phyloP scores from a whole-genome alignment of 2,329 filamentous ascomycete genomes.

The Colletotrichum tofieldiae region DNA sequence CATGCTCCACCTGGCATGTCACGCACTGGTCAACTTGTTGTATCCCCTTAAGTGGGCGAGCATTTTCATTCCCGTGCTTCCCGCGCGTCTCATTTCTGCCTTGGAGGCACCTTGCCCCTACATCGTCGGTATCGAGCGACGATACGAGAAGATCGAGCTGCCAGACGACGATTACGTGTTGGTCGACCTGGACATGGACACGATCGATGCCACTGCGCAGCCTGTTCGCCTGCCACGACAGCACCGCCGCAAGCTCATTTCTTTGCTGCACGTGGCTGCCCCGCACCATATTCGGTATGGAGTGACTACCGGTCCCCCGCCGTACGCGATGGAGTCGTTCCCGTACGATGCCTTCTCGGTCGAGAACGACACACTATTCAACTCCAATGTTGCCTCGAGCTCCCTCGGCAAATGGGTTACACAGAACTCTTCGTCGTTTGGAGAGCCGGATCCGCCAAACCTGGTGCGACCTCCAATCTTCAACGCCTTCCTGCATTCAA shows the following conservation, averaged over 20 bases:
- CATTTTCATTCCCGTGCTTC: conserved; percentile 93
- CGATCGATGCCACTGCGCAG: conserved; percentile 85
- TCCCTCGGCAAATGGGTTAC: conserved; percentile 89
- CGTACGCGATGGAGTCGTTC: conserved; percentile 93
- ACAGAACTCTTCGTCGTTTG: conserved; percentile 91
- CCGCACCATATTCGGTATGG: conserved; percentile 91
- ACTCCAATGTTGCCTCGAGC: conserved; percentile 77
- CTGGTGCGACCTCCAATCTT: conserved; percentile 79
- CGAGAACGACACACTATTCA: conserved; percentile 87
- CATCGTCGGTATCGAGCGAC: conserved; percentile 94
- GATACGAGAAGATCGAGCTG: conserved; percentile 88
- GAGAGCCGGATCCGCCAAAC: conserved; percentile 71
- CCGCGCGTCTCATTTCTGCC: conserved; percentile 88
- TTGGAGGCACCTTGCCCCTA: conserved; percentile 97
- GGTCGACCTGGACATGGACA: conserved; percentile 92
- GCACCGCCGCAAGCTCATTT: conserved; percentile 89
- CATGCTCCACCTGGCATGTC: conserved; percentile 94
- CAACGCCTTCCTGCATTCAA: conserved; percentile 90
- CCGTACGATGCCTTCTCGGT: conserved; percentile 92
- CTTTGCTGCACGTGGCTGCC: conserved; percentile 89
- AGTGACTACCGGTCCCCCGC: conserved; percentile 88
- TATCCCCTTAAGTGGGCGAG: conserved; percentile 95
- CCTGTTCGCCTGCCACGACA: conserved; percentile 89
- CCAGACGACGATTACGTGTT: conserved; percentile 97
- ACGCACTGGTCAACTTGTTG: conserved; percentile 86